Evolutionary conservation across 2,329 filamentous ascomycete species (phyloP).

Genomic region (Venturia pyrina): DNA sequence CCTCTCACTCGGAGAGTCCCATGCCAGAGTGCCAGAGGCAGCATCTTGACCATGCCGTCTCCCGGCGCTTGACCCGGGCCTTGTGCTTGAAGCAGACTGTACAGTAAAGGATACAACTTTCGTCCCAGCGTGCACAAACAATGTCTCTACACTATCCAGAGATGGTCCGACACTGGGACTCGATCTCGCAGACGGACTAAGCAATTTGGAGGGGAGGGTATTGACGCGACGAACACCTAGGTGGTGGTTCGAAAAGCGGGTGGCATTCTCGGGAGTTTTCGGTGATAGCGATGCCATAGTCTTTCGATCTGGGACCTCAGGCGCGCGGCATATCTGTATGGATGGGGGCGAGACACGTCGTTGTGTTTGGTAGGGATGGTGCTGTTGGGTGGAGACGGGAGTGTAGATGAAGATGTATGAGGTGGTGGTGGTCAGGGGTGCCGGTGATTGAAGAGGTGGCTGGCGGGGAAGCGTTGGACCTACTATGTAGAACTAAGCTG

Average conservation of each 20-base stretch:
- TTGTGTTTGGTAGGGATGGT: neutral
- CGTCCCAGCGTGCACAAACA: conserved; percentile 63
- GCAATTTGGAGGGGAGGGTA: conserved; percentile 35
- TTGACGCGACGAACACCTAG: conserved; percentile 33
- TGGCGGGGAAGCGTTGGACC: neutral
- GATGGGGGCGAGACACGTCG: conserved; percentile 1
- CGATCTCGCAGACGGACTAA: conserved; percentile 21
- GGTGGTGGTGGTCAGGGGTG: neutral
- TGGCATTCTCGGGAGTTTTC: conserved; percentile 21
- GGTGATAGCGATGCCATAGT: conserved; percentile 12
- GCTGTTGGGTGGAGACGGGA: neutral
- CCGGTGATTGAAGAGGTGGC: neutral
- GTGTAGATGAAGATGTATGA: neutral
- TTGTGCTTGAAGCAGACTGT: conserved; percentile 19
- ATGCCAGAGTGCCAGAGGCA: conserved; percentile 55
- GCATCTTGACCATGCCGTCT: conserved; percentile 21
- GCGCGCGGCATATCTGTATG: neutral
- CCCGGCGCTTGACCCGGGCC: conserved; percentile 26
- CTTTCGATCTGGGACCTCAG: neutral
- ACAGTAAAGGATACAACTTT: conserved; percentile 59
- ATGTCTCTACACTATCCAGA: conserved; percentile 49
- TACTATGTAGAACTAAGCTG: too few relatives aligned
- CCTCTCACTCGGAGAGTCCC: conserved; percentile 65
- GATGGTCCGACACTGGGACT: conserved; percentile 24
- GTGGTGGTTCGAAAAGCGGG: conserved; percentile 17